Evolutionary conservation across 768 basidiomycete genomes (phyloP).

Genomic region (Boletus sensibilis): DNA sequence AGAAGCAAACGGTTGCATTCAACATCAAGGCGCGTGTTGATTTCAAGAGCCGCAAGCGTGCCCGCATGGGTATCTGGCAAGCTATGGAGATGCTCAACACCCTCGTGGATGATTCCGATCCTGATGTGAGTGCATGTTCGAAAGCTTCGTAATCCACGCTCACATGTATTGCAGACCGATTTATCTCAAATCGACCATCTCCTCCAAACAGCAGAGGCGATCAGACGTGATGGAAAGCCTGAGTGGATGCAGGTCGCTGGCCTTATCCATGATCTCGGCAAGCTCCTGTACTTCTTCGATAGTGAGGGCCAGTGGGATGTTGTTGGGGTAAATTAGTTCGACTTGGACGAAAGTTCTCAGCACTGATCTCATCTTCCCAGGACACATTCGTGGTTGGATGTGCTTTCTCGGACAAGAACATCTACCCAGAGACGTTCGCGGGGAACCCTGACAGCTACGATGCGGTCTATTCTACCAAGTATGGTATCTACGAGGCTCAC

Average conservation of each 20-base stretch:
- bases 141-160: conserved; percentile 3
- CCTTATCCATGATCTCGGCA: conserved; percentile 87
- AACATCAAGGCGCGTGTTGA: conserved; percentile 77
- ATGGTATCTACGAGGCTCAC: conserved; percentile 73
- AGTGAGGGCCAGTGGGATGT: conserved; percentile 94
- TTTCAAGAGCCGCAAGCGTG: conserved; percentile 64
- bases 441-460: conserved; percentile 69
- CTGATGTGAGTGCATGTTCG: conserved; percentile 52
- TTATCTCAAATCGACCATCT: conserved; percentile 89
- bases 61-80: conserved; percentile 83
- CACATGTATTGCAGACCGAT: conserved; percentile 48
- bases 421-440: conserved; percentile 77
- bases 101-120: conserved; percentile 87
- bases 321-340: conserved; percentile 61
- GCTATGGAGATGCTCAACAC: conserved; percentile 87
- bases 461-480: conserved; percentile 64
- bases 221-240: conserved; percentile 80
- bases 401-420: conserved; percentile 79
- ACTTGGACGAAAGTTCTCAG: neutral
- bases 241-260: conserved; percentile 94
- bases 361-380: conserved; percentile 28
- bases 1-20: conserved; percentile 85
- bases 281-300: conserved; percentile 79
- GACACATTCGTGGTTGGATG: conserved; percentile 85
- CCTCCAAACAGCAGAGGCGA: conserved; percentile 89